Evolutionary conservation across 495 filamentous ascomycete genomes (phyloP), one percentile per base, ranked within the genome.

Genomic region (Tuber borchii): DNA sequence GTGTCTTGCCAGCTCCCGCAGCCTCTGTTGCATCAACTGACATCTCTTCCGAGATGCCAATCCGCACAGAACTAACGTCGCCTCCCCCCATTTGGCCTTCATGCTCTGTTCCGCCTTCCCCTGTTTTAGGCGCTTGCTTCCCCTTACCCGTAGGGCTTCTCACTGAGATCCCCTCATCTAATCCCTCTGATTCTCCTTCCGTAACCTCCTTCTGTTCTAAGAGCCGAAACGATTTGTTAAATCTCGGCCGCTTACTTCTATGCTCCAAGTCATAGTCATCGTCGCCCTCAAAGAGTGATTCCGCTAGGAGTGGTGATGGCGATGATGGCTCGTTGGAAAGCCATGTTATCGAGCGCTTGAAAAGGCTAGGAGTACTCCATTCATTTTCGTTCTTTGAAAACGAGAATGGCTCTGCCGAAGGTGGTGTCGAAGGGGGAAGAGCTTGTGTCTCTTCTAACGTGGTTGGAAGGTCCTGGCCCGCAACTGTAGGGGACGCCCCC

Each of bases 191-290:
- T 20, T 76, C 45, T 70, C 74, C 78, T 75, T 51, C 73, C 34
- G 51, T 45, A 61, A 77, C 72, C 56, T 71, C 74, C 31, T 39
- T 68, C 6, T 42, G 79, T 26, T 82, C 80, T 40, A 82, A 73
- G 22, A 82, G 70, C 17, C 78, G 77, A 37, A 72, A 81, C 26
- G 71, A 73, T 74, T 72, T 80, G 65, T 90, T 91, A 81, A 96
- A 95, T 72, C 89, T 89, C 9, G 89, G 87, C 69, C 89, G 88
- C 84, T 97, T 97, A 45, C 87, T 89, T 43, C 90, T 89, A 74
- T 87, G 91, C 16, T 88, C 89, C 26, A 86, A 88, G 37, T 89
- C 85, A 75, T 83, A 86, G 0, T 89, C 90, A 81, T 90, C 92
- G 75, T 91, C 90, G 45, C 93, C 90, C 10, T 85, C 86, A 73